Evolutionary conservation across 768 basidiomycete species (phyloP).

Genomic region (Leccinum truebloodii): DNA sequence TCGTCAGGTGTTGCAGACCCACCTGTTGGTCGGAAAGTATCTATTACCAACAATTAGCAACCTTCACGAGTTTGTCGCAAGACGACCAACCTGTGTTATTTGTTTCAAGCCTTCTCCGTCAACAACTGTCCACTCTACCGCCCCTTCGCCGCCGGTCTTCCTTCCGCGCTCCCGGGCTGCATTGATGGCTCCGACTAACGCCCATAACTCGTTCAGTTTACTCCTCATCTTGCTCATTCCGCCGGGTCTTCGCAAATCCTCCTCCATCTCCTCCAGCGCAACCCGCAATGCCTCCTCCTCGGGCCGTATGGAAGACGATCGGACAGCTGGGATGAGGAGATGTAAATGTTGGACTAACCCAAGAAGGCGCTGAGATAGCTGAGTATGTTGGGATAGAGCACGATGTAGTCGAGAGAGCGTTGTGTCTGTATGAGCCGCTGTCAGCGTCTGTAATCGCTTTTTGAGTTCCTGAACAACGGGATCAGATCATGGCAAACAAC

Average conservation of each 20-base stretch:
- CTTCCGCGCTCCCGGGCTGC: slow-evolving; percentile 54
- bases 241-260: slow-evolving; percentile 59
- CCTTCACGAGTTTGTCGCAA: not conserved
- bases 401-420: slow-evolving; percentile 69
- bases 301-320: slow-evolving; percentile 71
- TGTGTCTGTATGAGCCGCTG: slow-evolving; percentile 61
- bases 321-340: slow-evolving; percentile 73
- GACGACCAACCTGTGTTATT: slow-evolving; percentile 61
- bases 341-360: slow-evolving; percentile 74
- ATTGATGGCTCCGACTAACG: slow-evolving; percentile 71
- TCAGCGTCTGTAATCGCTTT: slow-evolving; percentile 58
- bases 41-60: slow-evolving; percentile 36
- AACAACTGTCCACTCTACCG: slow-evolving; percentile 76
- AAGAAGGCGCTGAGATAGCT: slow-evolving; percentile 70
- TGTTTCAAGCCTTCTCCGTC: slow-evolving; percentile 82
- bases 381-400: slow-evolving; percentile 61
- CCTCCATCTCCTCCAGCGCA: slow-evolving; percentile 71
- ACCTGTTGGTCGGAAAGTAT: slow-evolving; percentile 78
- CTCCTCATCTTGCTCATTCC: slow-evolving; percentile 61
- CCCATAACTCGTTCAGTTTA: slow-evolving; percentile 85
- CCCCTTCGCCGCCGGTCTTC: slow-evolving; percentile 41
- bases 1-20: slow-evolving; percentile 78
- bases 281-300: slow-evolving; percentile 80
- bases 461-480: slow-evolving; percentile 56
- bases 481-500: slow-evolving; percentile 5